phyloP scores from a whole-genome alignment of 345 rosid genomes.

The Pseudoturritis turrita region DNA sequence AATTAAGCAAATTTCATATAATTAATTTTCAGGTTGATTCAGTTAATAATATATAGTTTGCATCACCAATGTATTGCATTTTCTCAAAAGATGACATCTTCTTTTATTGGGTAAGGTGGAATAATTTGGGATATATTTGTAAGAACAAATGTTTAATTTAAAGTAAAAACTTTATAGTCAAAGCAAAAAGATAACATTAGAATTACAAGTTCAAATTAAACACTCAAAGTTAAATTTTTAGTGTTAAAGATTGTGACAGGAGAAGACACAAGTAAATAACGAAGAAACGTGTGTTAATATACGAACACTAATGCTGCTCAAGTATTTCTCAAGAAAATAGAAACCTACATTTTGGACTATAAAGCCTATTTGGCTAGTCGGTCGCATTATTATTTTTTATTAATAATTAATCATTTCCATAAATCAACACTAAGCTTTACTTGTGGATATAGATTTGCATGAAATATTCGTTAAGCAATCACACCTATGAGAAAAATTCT shows the following conservation, averaged over 20 bases:
- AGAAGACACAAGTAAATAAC: conserved; percentile 1
- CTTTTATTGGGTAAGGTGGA: conserved; percentile 7
- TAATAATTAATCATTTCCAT: conserved; percentile 14
- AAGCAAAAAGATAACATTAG: conserved; percentile 20
- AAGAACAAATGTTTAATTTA: conserved; percentile 5
- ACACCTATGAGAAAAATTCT: background rate
- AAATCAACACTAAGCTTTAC: conserved; percentile 9
- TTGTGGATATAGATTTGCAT: conserved; percentile 21
- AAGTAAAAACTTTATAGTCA: conserved; percentile 9
- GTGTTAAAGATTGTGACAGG: conserved; percentile 24
- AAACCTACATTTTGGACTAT: conserved; percentile 21
- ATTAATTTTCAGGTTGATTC: background rate
- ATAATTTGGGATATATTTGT: background rate
- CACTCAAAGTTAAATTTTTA: conserved; percentile 25
- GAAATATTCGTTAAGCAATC: conserved; percentile 6
- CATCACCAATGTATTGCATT: conserved; percentile 1
- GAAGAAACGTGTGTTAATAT: conserved; percentile 27
- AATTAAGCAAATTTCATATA: background rate
- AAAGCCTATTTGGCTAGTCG: conserved; percentile 17
- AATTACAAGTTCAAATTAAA: conserved; percentile 10
- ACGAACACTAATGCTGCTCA: conserved; percentile 6
- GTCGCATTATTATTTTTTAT: background rate
- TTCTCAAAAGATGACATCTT: background rate
- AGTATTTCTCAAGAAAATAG: conserved; percentile 16
- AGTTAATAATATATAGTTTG: background rate